A percentile compares a stretch with the other conserved stretches of the same genome.
These are phyloP conservation scores for Pilasporangium apinafurcum DNA, from an alignment of 352 stramenopile species.

Conservation along the genomic window DNA sequence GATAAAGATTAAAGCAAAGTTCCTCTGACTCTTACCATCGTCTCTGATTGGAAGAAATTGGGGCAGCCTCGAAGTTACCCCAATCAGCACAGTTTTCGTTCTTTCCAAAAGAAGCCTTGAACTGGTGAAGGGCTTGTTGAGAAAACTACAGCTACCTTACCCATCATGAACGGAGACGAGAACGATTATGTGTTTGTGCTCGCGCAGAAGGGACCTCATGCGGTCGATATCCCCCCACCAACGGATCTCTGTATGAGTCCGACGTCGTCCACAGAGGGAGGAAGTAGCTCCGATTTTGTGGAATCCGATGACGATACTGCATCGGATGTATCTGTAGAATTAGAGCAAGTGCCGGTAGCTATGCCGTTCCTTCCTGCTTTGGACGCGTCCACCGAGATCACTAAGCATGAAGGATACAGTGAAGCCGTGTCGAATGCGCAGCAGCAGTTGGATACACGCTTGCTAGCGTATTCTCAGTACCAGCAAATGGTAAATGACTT, in stretches of 20 bases:
- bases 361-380: conserved; percentile 71
- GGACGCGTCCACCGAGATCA: conserved; percentile 84
- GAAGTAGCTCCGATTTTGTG: background rate
- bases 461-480: conserved; percentile 82
- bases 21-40: too few species aligned
- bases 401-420: conserved; percentile 71
- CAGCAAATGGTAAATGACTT: conserved; percentile 51
- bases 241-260: conserved; percentile 2
- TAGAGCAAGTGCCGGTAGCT: conserved; percentile 34
- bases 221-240: conserved; percentile 3
- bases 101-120: too few species aligned
- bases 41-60: too few species aligned
- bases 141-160: too few species aligned
- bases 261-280: conserved; percentile 3
- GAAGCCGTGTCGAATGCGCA: conserved; percentile 73
- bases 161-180: conserved; percentile 20
- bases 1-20: too few species aligned
- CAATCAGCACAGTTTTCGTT: too few species aligned
- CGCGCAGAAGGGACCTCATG: conserved; percentile 6
- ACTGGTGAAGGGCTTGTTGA: too few species aligned
- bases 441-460: conserved; percentile 63
- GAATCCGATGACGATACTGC: conserved; percentile 11
- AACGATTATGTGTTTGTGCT: conserved; percentile 78
- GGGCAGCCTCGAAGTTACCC: too few species aligned
- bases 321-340: conserved; percentile 37